Conservation (phyloP, 371 early-diverging fungal genomes). For the Actinomucor elegans region DNA sequence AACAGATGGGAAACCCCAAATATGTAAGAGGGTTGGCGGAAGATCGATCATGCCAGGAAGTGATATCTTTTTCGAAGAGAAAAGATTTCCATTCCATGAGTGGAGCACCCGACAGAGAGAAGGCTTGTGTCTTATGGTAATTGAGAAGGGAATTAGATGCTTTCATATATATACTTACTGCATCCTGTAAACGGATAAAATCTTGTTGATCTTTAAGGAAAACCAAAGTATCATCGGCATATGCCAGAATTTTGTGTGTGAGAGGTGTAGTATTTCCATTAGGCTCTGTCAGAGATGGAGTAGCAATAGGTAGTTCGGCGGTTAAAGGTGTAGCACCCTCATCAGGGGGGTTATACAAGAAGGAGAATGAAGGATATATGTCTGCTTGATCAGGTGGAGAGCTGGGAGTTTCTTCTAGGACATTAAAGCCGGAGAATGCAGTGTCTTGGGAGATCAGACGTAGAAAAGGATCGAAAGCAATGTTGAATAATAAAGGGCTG, state of each 20-base stretch:
- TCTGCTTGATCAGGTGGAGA: not conserved
- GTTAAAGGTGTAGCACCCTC: too few species aligned
- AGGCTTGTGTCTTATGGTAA: slow-evolving; percentile 3
- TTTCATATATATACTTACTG: too few species aligned
- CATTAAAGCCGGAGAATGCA: not conserved
- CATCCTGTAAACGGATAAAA: not conserved
- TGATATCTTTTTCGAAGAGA: not conserved
- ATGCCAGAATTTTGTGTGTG: slow-evolving; percentile 11
- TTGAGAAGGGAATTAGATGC: slow-evolving; percentile 11
- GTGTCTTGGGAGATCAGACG: not conserved
- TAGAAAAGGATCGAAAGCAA: slow-evolving; percentile 22
- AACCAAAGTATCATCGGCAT: slow-evolving; percentile 17
- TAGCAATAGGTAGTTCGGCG: too few species aligned
- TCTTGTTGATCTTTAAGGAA: not conserved
- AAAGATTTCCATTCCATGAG: not conserved
- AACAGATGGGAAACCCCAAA: slow-evolving; percentile 6
- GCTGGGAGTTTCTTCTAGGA: not conserved
- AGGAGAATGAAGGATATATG: not conserved
- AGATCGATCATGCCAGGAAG: slow-evolving; percentile 6
- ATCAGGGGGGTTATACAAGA: too few species aligned
- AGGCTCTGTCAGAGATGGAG: too few species aligned
- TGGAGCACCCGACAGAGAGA: slow-evolving; percentile 6
- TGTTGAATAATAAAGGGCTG: slow-evolving; percentile 18
- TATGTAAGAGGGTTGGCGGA: slow-evolving; percentile 3
- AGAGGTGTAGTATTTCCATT: too few species aligned